A percentile compares a stretch with the other conserved stretches of the same genome.
phyloP scores from a whole-genome alignment of 257 asterid species.

The Gentiana straminea region DNA sequence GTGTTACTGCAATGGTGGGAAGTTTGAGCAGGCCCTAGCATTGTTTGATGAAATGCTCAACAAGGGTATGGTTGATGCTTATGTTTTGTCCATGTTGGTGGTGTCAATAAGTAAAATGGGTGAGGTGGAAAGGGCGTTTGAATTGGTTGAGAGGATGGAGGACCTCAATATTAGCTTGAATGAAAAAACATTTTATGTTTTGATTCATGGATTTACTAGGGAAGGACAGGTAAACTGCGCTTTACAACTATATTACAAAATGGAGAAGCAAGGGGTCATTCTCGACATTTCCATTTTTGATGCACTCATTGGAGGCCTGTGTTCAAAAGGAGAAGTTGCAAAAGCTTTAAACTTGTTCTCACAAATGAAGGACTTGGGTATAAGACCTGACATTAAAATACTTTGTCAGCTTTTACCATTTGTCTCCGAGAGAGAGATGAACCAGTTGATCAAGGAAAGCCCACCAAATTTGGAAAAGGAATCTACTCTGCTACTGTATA shows the following conservation, averaged over 20 bases:
- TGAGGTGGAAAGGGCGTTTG: conserved; percentile 62
- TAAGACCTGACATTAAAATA: conserved; percentile 54
- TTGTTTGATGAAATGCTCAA: conserved; percentile 47
- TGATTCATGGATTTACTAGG: conserved; percentile 74
- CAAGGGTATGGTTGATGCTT: conserved; percentile 72
- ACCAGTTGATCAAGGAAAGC: conserved; percentile 33
- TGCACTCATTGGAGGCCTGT: conserved; percentile 55
- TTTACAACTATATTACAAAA: conserved; percentile 47
- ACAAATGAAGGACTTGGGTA: conserved; percentile 42
- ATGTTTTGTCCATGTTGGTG: conserved; percentile 46
- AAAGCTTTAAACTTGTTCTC: conserved; percentile 45
- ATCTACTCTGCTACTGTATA: conserved; percentile 28
- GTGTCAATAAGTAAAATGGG: conserved; percentile 59
- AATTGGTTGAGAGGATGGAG: conserved; percentile 60
- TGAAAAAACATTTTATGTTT: conserved; percentile 55
- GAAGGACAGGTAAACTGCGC: conserved; percentile 57
- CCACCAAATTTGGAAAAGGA: conserved; percentile 29
- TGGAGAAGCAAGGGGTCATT: conserved; percentile 38
- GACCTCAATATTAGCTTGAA: conserved; percentile 40
- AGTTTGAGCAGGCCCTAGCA: conserved; percentile 43
- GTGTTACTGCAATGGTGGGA: conserved; percentile 71
- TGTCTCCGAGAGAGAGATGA: conserved; percentile 36
- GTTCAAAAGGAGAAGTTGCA: conserved; percentile 39
- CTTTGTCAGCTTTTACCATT: conserved; percentile 38
- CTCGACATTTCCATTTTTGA: conserved; percentile 60